Conservation (phyloP, 441 rosid species). For the Oxalis stricta region DNA sequence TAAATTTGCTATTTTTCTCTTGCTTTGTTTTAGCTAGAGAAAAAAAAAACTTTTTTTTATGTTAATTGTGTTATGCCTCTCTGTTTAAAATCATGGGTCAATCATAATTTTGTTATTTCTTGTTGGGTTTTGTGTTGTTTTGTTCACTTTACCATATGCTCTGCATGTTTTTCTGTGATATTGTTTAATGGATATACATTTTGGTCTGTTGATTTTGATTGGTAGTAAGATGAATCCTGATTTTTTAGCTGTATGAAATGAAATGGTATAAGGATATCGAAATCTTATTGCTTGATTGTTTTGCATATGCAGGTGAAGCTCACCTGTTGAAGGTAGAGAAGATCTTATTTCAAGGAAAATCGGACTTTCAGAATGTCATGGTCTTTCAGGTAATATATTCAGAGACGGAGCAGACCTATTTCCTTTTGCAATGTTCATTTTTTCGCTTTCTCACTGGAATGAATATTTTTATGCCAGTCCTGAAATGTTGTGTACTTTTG, state of each 20-base stretch:
- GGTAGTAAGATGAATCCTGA: no score
- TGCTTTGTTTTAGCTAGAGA: no score
- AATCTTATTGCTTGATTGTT: neutral
- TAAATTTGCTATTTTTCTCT: no score
- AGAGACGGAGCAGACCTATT: neutral
- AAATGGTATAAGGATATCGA: no score
- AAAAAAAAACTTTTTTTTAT: no score
- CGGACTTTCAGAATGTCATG: slow-evolving; percentile 89
- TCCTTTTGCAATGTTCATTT: neutral
- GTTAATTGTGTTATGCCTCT: no score
- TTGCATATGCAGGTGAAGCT: slow-evolving; percentile 67
- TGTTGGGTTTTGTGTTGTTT: no score
- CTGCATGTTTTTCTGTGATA: no score
- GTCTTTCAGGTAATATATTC: slow-evolving; percentile 69
- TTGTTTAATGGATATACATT: neutral
- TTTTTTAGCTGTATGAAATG: no score
- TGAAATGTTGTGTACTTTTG: slow-evolving; percentile 1
- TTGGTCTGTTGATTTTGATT: neutral
- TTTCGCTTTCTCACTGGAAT: neutral
- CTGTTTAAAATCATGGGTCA: no score
- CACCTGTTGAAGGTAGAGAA: slow-evolving; percentile 92
- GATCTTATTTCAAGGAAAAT: slow-evolving; percentile 76
- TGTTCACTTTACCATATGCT: no score
- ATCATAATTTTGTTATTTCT: no score
- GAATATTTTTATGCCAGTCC: neutral